Conservation (phyloP, 2,329 filamentous ascomycete genomes). For the Triangularia setosa region DNA sequence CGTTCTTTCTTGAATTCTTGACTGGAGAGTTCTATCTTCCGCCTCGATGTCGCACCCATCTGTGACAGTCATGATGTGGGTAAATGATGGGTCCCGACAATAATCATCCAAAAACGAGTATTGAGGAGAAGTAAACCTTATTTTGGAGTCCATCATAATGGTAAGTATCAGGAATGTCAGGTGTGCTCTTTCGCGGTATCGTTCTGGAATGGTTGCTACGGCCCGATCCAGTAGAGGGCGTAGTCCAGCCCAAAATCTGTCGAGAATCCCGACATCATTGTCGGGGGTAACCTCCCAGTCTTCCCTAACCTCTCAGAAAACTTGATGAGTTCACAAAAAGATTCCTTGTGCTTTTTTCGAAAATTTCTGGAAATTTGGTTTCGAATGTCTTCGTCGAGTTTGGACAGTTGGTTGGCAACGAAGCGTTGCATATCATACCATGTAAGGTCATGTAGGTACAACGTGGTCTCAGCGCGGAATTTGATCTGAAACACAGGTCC, state of each 20-base stretch:
- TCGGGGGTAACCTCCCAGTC: not conserved
- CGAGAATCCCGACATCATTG: not conserved
- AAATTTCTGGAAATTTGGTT: not conserved
- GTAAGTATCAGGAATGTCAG: not conserved
- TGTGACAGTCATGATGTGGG: not conserved
- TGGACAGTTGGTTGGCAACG: not conserved
- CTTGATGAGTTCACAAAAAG: not conserved
- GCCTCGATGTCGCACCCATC: not conserved
- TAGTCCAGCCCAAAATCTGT: not conserved
- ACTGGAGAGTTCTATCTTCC: not conserved
- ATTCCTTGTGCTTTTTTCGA: not conserved
- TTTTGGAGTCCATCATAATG: not conserved
- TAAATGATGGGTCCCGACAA: not conserved
- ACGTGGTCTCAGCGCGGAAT: not conserved
- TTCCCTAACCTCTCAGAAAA: not conserved
- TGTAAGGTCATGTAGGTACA: not conserved
- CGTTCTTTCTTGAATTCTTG: not conserved
- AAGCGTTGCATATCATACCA: not conserved
- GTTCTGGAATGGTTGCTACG: not conserved
- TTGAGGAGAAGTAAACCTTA: not conserved
- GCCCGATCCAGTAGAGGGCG: not conserved
- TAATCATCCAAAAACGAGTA: not conserved
- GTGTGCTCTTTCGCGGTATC: not conserved
- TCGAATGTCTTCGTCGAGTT: not conserved
- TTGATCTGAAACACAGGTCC: not conserved